phyloP scores from a whole-genome alignment of 2,329 filamentous ascomycete genomes.

The Stromatinia cepivora region DNA sequence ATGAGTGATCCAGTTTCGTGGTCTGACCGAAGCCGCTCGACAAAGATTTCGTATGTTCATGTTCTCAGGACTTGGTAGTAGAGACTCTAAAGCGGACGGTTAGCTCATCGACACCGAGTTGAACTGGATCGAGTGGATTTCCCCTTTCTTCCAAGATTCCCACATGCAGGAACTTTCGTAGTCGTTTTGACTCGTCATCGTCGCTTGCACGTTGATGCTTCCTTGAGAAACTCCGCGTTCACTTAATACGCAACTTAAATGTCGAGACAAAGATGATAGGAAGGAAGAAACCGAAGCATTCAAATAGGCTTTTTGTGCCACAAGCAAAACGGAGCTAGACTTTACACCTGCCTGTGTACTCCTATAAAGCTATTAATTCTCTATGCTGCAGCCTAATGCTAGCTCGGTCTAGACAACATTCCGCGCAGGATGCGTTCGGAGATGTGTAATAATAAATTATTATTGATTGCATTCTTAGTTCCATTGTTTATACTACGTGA shows the following conservation, averaged over 20 bases:
- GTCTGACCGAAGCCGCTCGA: too few relatives aligned
- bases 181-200: neutral
- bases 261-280: neutral
- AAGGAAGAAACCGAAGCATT: neutral
- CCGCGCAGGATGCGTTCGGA: neutral
- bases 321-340: neutral
- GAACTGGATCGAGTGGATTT: neutral
- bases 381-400: neutral
- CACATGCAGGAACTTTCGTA: neutral
- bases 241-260: neutral
- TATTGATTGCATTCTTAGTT: neutral
- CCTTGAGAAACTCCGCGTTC: neutral
- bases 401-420: too few relatives aligned
- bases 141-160: neutral
- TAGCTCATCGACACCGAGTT: neutral
- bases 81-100: too few relatives aligned
- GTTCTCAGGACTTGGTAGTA: too few relatives aligned
- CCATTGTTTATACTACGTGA: neutral
- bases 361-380: rapidly evolving
- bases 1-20: too few relatives aligned
- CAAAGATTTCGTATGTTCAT: too few relatives aligned
- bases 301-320: too few relatives aligned
- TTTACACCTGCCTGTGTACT: neutral
- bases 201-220: neutral
- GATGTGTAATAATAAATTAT: neutral